phyloP scores from a whole-genome alignment of 306 rosid genomes.

The Cucurbita pepo region DNA sequence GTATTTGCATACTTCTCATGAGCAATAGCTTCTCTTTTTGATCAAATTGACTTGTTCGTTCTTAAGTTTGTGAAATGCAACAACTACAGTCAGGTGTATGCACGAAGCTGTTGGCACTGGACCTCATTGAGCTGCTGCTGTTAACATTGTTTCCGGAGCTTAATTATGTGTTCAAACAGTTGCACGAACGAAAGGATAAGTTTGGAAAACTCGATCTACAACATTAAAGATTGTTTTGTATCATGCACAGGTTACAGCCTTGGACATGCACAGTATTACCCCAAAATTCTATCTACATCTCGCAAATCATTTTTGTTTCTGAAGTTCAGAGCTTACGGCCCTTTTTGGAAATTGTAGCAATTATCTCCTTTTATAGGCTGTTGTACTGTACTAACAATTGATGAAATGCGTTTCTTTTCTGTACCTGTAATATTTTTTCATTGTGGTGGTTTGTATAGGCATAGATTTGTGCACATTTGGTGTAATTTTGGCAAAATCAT shows the following conservation, averaged over 20 bases:
- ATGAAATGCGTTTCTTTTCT: not conserved
- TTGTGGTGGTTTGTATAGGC: not conserved
- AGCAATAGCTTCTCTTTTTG: not conserved
- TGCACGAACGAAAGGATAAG: constrained; percentile 59
- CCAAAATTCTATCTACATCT: not conserved
- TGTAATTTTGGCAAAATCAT: not conserved
- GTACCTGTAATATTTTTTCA: not conserved
- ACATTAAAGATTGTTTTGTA: constrained; percentile 2
- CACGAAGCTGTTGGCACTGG: constrained; percentile 72
- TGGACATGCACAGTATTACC: not conserved
- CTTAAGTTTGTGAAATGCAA: not conserved
- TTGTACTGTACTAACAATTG: not conserved
- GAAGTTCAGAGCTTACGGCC: not conserved
- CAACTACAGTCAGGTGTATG: constrained; percentile 68
- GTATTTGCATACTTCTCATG: constrained; percentile 17
- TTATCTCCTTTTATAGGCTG: not conserved
- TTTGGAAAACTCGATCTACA: constrained; percentile 40
- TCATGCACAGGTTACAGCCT: not conserved
- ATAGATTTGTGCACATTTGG: not conserved
- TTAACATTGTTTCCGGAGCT: constrained; percentile 75
- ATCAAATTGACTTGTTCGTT: not conserved
- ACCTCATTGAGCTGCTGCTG: constrained; percentile 63
- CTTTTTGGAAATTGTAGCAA: not conserved
- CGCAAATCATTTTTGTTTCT: not conserved
- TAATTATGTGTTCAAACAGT: constrained; percentile 43